These are phyloP conservation scores for Aspergillus asperescens DNA, from an alignment of 495 filamentous ascomycete genomes.

Conservation along the genomic window DNA sequence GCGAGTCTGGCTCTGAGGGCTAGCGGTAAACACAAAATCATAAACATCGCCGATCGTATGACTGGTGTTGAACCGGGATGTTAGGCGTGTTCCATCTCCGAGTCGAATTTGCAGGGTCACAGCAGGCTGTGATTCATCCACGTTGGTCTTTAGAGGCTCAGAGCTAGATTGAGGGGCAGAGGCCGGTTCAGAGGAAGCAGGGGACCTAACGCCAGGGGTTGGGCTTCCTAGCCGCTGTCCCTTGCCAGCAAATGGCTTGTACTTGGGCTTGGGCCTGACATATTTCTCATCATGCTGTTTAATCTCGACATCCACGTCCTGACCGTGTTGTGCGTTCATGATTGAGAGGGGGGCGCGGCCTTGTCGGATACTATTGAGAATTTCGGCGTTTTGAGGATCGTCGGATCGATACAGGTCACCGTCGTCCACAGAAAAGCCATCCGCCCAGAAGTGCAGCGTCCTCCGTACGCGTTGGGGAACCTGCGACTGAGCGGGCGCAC, in stretches of 20 bases:
- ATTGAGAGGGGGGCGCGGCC: constrained; percentile 83
- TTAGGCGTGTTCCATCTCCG: constrained; percentile 80
- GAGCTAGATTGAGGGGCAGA: constrained; percentile 28
- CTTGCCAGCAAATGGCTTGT: constrained; percentile 76
- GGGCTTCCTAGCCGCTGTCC: constrained; percentile 91
- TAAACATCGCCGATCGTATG: constrained; percentile 93
- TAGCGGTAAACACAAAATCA: constrained; percentile 69
- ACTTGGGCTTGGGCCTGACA: constrained; percentile 72
- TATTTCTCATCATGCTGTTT: constrained; percentile 85
- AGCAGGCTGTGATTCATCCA: constrained; percentile 73
- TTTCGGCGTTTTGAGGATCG: constrained; percentile 77
- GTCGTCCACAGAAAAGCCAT: constrained; percentile 94
- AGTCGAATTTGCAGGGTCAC: constrained; percentile 83
- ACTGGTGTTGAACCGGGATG: constrained; percentile 83
- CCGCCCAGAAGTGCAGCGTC: constrained; percentile 82
- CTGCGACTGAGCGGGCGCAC: constrained; percentile 34
- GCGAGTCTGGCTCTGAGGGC: constrained; percentile 51
- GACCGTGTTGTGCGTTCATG: constrained; percentile 78
- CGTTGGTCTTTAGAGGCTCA: constrained; percentile 42
- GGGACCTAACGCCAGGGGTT: constrained; percentile 57
- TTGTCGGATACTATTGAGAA: constrained; percentile 76
- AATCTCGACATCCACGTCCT: constrained; percentile 87
- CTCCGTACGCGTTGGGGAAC: constrained; percentile 53
- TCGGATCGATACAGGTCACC: constrained; percentile 85
- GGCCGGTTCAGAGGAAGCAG: constrained; percentile 26